A percentile compares a stretch with the other conserved stretches of the same genome.
Conservation (phyloP, 805 yeast genomes). For the Metschnikowia reukaufii region DNA sequence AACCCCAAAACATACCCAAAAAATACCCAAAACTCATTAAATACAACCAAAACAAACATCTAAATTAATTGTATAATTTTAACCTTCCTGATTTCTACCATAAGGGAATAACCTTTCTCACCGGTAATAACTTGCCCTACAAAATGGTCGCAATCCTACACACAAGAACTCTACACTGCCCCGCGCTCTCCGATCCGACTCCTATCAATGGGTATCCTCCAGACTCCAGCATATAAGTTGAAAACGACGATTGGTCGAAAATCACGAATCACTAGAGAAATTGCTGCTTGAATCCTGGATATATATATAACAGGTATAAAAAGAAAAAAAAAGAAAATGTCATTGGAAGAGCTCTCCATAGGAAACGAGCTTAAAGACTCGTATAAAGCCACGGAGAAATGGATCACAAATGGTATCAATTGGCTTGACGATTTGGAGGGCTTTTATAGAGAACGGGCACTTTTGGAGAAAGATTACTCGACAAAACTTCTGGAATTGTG, state of each 20-base stretch:
- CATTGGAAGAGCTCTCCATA: slow-evolving; percentile 36
- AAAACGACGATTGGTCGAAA: neutral
- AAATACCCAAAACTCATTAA: too few species aligned
- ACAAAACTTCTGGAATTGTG: slow-evolving; percentile 62
- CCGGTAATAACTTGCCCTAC: too few species aligned
- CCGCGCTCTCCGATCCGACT: slow-evolving; percentile 4
- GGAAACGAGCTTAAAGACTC: slow-evolving; percentile 82
- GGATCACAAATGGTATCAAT: slow-evolving; percentile 71
- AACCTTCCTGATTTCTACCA: too few species aligned
- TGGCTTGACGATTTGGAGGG: slow-evolving; percentile 79
- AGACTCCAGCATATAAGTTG: neutral
- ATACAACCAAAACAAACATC: too few species aligned
- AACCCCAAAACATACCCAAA: too few species aligned
- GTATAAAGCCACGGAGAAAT: slow-evolving; percentile 70
- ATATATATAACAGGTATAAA: too few species aligned
- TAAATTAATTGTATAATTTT: too few species aligned
- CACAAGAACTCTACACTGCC: slow-evolving; percentile 1
- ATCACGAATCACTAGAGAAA: neutral
- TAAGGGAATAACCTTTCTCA: too few species aligned
- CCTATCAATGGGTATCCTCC: too few species aligned
- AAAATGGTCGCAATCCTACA: slow-evolving; percentile 7
- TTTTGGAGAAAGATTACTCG: slow-evolving; percentile 81
- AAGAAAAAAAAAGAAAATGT: slow-evolving; percentile 15
- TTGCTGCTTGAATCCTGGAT: neutral
- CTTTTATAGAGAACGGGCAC: slow-evolving; percentile 81